Base-by-base conservation (phyloP, 345 rosid species). In the Gynandropsis gynandra region DNA sequence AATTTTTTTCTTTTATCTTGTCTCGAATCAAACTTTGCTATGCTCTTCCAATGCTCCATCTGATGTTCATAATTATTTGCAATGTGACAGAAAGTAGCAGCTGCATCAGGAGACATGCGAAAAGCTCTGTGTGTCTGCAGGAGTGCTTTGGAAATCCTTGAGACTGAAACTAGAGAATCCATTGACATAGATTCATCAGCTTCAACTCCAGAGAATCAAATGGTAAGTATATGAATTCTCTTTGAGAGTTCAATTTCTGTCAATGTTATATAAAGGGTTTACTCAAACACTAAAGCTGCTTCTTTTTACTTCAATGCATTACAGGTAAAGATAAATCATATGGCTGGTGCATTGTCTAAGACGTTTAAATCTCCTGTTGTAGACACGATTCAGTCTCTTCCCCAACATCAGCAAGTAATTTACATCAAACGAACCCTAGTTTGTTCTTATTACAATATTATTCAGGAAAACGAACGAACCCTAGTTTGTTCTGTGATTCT, bases 21-120 rank as follows among this genome's bases (percentile, higher is more conserved):
- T 16, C 12, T 14, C 54, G 0, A 35, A 39, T 27, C 16, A 53
- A 42, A 27, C 21, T 16, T n/a, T 6, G 14, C 21, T 62, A 46
- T 10, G 10, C 7, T 44, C 5, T 43, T 54, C 31, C 53, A 7
- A 13, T 45, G 48, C 39, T 29, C 16, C 48, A 37, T 52, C 43
- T 31, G 16, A 40, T 14, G 40, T 59, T 55, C 46, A 21, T 67
- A 49, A 57, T 24, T 17, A 0, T 47, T 62, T 52, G 27, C 27
- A 16, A 21, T 54, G 12, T 66, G 19, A 32, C 84, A 87, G 98
- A 90, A 79, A 87, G 89, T 90, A 56, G 85, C 95, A 18, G 85
- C 98, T 50, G 85, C 85, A 70, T 84, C 89, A 58, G 98, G 98
- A 58, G 98, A 90, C 70, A 87, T 90, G 95, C 69, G 96, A 45